Percentiles rank a stretch among this genome's conserved stretches.
These are phyloP conservation scores for Scleroderma bovista DNA, from an alignment of 768 basidiomycete genomes.

Conservation along the genomic window DNA sequence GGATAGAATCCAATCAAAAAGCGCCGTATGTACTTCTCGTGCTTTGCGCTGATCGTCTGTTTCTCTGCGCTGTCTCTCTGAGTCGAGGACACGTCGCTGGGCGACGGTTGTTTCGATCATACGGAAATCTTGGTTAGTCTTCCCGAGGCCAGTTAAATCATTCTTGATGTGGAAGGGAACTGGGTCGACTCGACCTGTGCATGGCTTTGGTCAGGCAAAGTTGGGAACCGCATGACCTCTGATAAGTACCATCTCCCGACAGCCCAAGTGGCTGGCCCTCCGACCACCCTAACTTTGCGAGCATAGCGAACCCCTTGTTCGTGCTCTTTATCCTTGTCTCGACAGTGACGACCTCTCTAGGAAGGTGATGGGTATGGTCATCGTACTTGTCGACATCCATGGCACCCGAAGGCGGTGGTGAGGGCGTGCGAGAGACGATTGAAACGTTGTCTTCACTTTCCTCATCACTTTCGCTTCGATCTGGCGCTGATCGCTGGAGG, in stretches of 20 bases:
- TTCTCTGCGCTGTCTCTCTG: slow-evolving; percentile 76
- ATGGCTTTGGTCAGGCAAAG: not conserved
- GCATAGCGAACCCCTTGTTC: slow-evolving; percentile 78
- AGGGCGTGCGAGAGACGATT: slow-evolving; percentile 70
- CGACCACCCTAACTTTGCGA: slow-evolving; percentile 77
- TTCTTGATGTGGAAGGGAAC: slow-evolving; percentile 77
- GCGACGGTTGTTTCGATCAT: slow-evolving; percentile 86
- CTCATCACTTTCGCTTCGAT: slow-evolving; percentile 32
- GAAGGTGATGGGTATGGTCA: slow-evolving; percentile 47
- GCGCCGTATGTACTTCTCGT: slow-evolving; percentile 51
- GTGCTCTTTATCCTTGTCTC: slow-evolving; percentile 74
- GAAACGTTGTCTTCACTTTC: slow-evolving; percentile 60
- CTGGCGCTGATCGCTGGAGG: slow-evolving; percentile 58
- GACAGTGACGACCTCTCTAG: slow-evolving; percentile 68
- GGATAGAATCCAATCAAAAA: slow-evolving; percentile 3
- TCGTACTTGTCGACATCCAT: slow-evolving; percentile 67
- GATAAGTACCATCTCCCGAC: slow-evolving; percentile 60
- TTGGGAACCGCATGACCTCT: not conserved
- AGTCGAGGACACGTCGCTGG: slow-evolving; percentile 72
- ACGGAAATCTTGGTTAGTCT: slow-evolving; percentile 69
- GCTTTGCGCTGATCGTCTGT: slow-evolving; percentile 68
- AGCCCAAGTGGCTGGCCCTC: slow-evolving; percentile 76
- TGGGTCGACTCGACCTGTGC: slow-evolving; percentile 72
- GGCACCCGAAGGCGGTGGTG: slow-evolving; percentile 45
- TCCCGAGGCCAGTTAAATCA: slow-evolving; percentile 77